Conservation (phyloP, 2,329 filamentous ascomycete genomes). For the Fusarium nanum region DNA sequence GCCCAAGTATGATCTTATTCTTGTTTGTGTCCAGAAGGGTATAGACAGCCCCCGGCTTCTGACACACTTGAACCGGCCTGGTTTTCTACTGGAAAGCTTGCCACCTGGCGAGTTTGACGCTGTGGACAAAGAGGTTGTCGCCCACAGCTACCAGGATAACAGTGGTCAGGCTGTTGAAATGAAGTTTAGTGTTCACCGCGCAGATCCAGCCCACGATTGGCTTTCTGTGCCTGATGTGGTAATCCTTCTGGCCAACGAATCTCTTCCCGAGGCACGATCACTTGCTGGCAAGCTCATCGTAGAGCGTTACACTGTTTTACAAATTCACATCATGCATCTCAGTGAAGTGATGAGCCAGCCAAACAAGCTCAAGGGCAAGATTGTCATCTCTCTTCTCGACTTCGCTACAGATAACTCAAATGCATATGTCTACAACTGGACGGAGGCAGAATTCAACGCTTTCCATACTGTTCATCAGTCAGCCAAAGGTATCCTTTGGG, state of each 20-base stretch:
- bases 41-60: conserved; percentile 31
- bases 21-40: conserved; percentile 37
- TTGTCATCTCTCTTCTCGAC: conserved; percentile 62
- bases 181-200: conserved; percentile 9
- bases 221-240: conserved; percentile 10
- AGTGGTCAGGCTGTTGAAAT: conserved; percentile 1
- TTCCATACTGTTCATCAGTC: conserved; percentile 55
- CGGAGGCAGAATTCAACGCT: conserved; percentile 52
- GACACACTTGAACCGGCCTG: conserved; percentile 46
- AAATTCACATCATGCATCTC: conserved; percentile 9
- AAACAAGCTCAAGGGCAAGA: conserved; percentile 37
- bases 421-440: conserved; percentile 55
- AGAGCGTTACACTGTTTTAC: neutral
- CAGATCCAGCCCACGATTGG: neutral
- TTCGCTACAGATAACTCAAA: conserved; percentile 45
- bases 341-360: conserved; percentile 25
- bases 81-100: conserved; percentile 44
- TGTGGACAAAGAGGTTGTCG: neutral
- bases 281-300: conserved; percentile 24
- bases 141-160: neutral
- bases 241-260: conserved; percentile 33
- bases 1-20: conserved; percentile 51
- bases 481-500: conserved; percentile 59
- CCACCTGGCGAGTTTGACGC: neutral
- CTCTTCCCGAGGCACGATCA: conserved; percentile 11